Evolutionary conservation across 139 green algal species (phyloP).

Genomic region (Zygnema circumcarinatum): DNA sequence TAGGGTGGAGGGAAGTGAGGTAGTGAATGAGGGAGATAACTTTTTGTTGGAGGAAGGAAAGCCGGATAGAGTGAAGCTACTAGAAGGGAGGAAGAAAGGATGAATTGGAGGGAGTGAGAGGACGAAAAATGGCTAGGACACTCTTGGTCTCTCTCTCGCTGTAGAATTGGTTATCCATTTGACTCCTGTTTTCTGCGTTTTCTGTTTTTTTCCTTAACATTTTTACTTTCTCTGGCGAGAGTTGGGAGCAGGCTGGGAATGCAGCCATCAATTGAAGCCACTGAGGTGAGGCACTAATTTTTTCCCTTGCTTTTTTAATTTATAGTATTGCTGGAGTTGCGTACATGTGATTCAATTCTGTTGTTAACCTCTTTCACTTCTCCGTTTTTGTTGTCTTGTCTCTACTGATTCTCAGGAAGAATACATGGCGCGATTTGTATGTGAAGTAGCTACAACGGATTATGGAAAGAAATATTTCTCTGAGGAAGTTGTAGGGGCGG

Average conservation of each 20-base stretch:
- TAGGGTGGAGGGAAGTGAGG: background rate
- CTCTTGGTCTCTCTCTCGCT: background rate
- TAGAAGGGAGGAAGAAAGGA: too few species aligned
- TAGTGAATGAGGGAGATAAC: background rate
- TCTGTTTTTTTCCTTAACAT: background rate
- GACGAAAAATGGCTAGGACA: too few species aligned
- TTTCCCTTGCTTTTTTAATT: too few species aligned
- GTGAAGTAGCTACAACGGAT: background rate
- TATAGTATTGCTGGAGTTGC: too few species aligned
- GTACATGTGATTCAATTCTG: too few species aligned
- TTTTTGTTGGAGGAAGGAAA: too few species aligned
- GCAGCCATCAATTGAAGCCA: too few species aligned
- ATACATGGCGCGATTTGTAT: background rate
- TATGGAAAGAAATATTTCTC: background rate
- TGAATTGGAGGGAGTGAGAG: too few species aligned
- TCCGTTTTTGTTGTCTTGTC: too few species aligned
- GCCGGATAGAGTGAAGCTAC: too few species aligned
- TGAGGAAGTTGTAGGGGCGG: background rate
- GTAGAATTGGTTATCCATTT: background rate
- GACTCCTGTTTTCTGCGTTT: background rate
- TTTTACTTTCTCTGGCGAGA: background rate
- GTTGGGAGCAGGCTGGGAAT: background rate
- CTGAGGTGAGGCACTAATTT: too few species aligned
- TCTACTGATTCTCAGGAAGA: background rate
- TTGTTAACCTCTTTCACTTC: too few species aligned